phyloP scores from a whole-genome alignment of 352 stramenopile species.

The Thraustochytrium sp. region DNA sequence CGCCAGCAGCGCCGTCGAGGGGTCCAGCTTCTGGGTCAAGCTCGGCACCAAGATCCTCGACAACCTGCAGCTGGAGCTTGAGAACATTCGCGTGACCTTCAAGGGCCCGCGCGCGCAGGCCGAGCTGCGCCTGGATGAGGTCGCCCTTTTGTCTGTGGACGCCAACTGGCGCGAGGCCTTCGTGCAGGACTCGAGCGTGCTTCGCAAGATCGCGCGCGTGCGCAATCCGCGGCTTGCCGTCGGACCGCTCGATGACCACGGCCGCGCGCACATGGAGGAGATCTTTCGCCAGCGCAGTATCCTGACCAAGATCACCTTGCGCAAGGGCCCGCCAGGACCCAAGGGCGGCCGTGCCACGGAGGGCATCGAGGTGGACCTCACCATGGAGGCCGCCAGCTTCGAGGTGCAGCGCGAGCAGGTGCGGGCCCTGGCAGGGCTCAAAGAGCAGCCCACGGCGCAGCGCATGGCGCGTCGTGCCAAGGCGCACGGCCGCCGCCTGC shows the following conservation, averaged over 20 bases:
- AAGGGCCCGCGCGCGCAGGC: background rate
- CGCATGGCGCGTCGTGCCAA: background rate
- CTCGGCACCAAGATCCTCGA: slow-evolving; percentile 43
- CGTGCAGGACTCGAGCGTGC: background rate
- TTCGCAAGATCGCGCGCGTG: slow-evolving; percentile 21
- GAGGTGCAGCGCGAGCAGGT: background rate
- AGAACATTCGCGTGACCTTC: slow-evolving; percentile 13
- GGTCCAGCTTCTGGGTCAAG: slow-evolving; percentile 23
- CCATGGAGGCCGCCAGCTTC: background rate
- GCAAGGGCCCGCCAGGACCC: background rate
- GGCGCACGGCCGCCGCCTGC: background rate
- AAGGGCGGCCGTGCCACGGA: background rate
- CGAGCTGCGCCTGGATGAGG: slow-evolving; percentile 12
- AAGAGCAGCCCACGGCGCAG: too few relatives aligned
- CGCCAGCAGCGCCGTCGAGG: background rate
- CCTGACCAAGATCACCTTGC: background rate
- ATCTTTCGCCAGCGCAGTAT: slow-evolving; percentile 12
- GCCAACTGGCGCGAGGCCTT: slow-evolving; percentile 45
- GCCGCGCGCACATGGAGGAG: background rate
- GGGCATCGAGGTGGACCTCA: background rate
- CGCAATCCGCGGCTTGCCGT: background rate
- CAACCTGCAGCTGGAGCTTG: slow-evolving; percentile 43
- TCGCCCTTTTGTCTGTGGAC: slow-evolving; percentile 10
- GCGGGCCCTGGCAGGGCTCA: background rate
- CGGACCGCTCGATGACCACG: background rate